A percentile compares a stretch with the other conserved stretches of the same genome.
Evolutionary conservation across 805 yeast species (phyloP).

Genomic region (Sugiyamaella valdiviana): DNA sequence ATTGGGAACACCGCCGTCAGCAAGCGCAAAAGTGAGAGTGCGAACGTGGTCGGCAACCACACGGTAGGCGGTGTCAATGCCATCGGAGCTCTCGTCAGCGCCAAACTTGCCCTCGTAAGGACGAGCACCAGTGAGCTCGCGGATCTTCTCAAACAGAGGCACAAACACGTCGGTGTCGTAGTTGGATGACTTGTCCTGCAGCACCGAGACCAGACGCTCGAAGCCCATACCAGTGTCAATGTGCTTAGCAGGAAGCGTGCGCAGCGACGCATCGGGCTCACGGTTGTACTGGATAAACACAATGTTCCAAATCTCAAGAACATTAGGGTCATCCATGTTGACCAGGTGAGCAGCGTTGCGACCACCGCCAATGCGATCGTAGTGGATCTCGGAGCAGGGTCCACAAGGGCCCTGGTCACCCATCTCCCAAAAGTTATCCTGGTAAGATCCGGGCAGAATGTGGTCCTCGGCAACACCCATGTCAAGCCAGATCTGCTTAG

Average conservation of each 20-base stretch:
- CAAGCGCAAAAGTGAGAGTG: constrained; percentile 89
- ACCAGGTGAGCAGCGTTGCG: constrained; percentile 89
- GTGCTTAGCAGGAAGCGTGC: constrained; percentile 86
- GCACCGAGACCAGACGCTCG: constrained; percentile 90
- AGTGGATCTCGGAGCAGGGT: constrained; percentile 96
- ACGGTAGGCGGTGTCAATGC: constrained; percentile 96
- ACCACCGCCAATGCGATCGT: constrained; percentile 97
- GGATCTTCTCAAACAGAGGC: constrained; percentile 80
- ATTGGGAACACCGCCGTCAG: constrained; percentile 99
- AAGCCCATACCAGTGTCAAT: constrained; percentile 99
- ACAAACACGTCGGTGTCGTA: constrained; percentile 96
- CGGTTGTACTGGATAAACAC: constrained; percentile 97
- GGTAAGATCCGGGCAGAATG: constrained; percentile 82
- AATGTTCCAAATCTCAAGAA: constrained; percentile 94
- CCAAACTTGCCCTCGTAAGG: constrained; percentile 91
- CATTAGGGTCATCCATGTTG: constrained; percentile 96
- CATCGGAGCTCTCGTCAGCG: constrained; percentile 74
- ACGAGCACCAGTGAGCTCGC: constrained; percentile 89
- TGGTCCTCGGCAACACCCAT: constrained; percentile 90
- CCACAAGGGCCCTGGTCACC: constrained; percentile 99
- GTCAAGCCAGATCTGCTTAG: constrained; percentile 75
- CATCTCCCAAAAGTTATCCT: constrained; percentile 99
- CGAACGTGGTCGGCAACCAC: constrained; percentile 98
- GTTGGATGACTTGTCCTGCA: constrained; percentile 87
- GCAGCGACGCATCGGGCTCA: constrained; percentile 76